A percentile compares a stretch with the other conserved stretches of the same genome.
phyloP scores from a whole-genome alignment of 164 flowering plant genomes.

The Stephania cephalantha region DNA sequence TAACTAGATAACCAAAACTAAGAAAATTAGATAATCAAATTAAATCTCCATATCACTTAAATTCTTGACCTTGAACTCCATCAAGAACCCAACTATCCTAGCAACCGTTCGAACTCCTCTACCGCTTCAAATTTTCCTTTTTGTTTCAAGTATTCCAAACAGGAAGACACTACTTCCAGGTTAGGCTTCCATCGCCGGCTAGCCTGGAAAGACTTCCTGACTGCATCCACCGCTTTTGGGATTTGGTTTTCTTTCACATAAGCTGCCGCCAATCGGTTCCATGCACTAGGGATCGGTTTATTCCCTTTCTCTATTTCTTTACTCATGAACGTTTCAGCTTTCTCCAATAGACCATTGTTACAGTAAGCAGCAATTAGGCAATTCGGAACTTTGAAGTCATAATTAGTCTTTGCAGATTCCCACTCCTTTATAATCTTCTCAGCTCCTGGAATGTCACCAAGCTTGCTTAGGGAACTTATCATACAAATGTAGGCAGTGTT shows the following conservation, averaged over 20 bases:
- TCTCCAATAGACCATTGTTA: constrained; percentile 30
- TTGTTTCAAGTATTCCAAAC: constrained; percentile 28
- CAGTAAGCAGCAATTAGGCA: constrained; percentile 33
- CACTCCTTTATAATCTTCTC: constrained; percentile 39
- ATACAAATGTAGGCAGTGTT: constrained; percentile 29
- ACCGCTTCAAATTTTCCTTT: constrained; percentile 24
- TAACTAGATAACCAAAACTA: too few relatives aligned
- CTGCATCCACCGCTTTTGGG: constrained; percentile 33
- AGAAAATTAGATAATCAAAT: too few relatives aligned
- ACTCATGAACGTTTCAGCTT: constrained; percentile 34
- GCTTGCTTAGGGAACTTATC: constrained; percentile 31
- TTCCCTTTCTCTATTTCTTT: constrained; percentile 25
- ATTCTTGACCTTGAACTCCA: too few relatives aligned
- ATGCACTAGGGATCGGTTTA: constrained; percentile 21
- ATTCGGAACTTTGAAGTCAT: constrained; percentile 36
- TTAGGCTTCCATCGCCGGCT: constrained; percentile 22
- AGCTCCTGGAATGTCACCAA: constrained; percentile 42
- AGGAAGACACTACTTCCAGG: constrained; percentile 13
- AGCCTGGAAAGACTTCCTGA: constrained; percentile 31
- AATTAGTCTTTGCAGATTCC: constrained; percentile 22
- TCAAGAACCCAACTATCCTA: constrained; percentile 7
- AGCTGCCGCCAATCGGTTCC: constrained; percentile 31
- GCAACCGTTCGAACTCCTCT: constrained; percentile 22
- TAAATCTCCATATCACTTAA: too few relatives aligned
- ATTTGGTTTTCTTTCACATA: constrained; percentile 24